Evolutionary conservation across 139 green algal genomes (phyloP).

Genomic region (Micractinium conductrix): DNA sequence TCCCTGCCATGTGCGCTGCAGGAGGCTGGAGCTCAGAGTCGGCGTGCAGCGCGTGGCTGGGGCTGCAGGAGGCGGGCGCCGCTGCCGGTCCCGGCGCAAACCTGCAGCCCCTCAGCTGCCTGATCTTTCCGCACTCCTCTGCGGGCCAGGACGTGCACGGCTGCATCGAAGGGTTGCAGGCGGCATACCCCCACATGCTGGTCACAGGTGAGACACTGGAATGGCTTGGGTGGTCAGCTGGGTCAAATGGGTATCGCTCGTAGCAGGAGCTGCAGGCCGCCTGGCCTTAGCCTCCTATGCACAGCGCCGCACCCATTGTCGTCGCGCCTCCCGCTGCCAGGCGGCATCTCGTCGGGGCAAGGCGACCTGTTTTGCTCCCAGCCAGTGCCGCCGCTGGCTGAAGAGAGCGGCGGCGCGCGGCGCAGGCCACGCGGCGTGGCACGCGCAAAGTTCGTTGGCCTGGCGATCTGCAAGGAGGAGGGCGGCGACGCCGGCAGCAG

Average conservation of each 20-base stretch:
- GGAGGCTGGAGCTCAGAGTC: not conserved
- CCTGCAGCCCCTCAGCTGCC: not conserved
- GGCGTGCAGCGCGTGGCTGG: not conserved
- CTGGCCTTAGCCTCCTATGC: too few relatives aligned
- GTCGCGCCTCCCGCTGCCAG: not conserved
- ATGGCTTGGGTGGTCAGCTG: too few relatives aligned
- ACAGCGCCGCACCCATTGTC: not conserved
- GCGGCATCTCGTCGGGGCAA: slow-evolving; percentile 2
- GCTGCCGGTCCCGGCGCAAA: not conserved
- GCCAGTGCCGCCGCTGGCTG: not conserved
- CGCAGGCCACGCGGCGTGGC: not conserved
- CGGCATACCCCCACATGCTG: not conserved
- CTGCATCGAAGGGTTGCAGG: slow-evolving; percentile 3
- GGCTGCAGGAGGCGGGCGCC: not conserved
- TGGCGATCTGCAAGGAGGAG: not conserved
- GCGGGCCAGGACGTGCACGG: not conserved
- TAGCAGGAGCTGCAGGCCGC: too few relatives aligned
- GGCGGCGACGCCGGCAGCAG: too few relatives aligned
- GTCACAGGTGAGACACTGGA: not conserved
- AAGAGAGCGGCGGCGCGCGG: not conserved
- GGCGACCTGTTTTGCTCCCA: slow-evolving; percentile 14
- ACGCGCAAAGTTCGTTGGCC: not conserved
- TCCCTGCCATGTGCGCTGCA: too few relatives aligned
- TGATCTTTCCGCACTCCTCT: not conserved
- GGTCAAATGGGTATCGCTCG: too few relatives aligned